Conservation (phyloP, 495 filamentous ascomycete genomes). For the Paragyromitra xinjiangensis region DNA sequence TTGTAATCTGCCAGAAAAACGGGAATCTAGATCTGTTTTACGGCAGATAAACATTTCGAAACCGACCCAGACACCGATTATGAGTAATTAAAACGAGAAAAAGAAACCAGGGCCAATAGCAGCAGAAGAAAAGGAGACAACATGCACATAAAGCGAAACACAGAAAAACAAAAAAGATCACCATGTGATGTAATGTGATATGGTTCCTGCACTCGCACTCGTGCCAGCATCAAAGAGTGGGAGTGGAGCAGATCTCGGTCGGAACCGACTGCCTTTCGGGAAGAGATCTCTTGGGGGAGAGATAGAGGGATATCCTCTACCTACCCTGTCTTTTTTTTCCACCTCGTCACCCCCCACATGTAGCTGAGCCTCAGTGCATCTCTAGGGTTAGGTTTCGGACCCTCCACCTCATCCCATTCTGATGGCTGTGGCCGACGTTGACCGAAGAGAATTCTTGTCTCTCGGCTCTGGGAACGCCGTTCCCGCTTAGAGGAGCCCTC, state of each 20-base stretch:
- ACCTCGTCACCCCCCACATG: too few species aligned
- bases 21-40: background rate
- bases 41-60: constrained; percentile 7
- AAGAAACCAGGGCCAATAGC: background rate
- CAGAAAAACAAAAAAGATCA: constrained; percentile 11
- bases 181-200: constrained; percentile 16
- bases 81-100: constrained; percentile 5
- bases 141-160: constrained; percentile 8
- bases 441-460: background rate
- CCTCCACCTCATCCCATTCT: background rate
- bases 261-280: constrained; percentile 11
- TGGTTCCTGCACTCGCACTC: background rate
- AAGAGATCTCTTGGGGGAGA: background rate
- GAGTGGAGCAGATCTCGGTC: constrained; percentile 9
- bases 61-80: background rate
- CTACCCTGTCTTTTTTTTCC: background rate
- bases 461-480: background rate
- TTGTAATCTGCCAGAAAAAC: background rate
- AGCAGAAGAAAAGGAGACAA: constrained; percentile 3
- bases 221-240: background rate
- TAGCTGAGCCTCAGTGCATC: background rate
- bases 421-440: background rate
- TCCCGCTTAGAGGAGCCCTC: background rate
- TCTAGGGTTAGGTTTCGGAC: background rate
- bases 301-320: background rate